These are phyloP conservation scores for Kodamaea arcana DNA, from an alignment of 1,139 yeast species.

Conservation along the genomic window DNA sequence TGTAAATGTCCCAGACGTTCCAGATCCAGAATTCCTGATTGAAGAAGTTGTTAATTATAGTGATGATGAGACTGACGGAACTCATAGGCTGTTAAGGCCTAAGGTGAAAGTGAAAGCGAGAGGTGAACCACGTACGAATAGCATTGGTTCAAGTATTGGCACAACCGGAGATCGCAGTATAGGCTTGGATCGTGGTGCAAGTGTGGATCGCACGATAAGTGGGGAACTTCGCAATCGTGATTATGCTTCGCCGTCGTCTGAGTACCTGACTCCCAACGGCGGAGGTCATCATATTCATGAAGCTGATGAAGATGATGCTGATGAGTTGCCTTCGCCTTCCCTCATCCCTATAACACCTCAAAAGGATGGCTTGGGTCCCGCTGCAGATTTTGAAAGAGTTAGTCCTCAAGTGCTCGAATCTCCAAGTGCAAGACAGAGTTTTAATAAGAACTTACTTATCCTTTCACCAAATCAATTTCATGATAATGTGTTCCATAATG, in stretches of 20 bases:
- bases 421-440: constrained; percentile 6
- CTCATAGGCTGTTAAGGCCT: constrained; percentile 7
- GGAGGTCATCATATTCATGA: background rate
- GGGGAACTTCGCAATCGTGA: too few relatives aligned
- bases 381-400: constrained; percentile 18
- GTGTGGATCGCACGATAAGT: too few relatives aligned
- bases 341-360: constrained; percentile 2
- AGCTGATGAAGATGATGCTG: background rate
- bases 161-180: too few relatives aligned
- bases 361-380: constrained; percentile 17
- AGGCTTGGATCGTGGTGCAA: too few relatives aligned
- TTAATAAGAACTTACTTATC: constrained; percentile 34
- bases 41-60: constrained; percentile 40
- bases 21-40: constrained; percentile 30
- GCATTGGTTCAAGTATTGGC: too few relatives aligned
- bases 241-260: background rate
- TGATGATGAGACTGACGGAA: constrained; percentile 28
- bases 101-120: constrained; percentile 1
- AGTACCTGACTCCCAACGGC: constrained; percentile 1
- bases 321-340: constrained; percentile 1
- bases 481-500: constrained; percentile 31
- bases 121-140: background rate
- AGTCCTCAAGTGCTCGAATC: constrained; percentile 3
- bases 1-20: constrained; percentile 4
- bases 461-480: constrained; percentile 41